Evolutionary conservation across 768 basidiomycete species (phyloP), one percentile per base, ranked within the genome.

Genomic region (Kwoniella newhampshirensis): DNA sequence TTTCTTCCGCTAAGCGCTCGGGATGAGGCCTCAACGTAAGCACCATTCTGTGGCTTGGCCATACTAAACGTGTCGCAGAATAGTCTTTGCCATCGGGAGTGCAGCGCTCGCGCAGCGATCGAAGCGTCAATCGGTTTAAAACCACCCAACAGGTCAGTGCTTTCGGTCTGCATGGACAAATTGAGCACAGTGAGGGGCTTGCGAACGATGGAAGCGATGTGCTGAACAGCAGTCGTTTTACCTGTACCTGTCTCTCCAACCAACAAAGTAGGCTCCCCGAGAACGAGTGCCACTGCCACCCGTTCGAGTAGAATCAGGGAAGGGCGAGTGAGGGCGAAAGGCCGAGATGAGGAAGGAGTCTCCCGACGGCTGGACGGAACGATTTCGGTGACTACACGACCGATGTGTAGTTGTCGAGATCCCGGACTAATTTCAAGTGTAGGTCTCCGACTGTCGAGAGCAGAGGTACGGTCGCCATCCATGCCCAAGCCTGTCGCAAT

Each of bases 171-270:
- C 69, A 93, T 90, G 1, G 91, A 96, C 66, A 98, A 76, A 73
- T 99, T 99, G 55, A 99, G 82, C 0, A 92, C 90, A 52, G 91
- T 82, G 30, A 99, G 82, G 0, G 86, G 85, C 11, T 84, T 83
- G 6, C 81, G 82, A 26, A 96, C 81, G n/a, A 88, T 76, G 1
- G 85, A 81, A 11, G 96, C 87, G 27, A 98, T 81, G 67, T 96
- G 85, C 2, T 91, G 88, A 15, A 99, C 84, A 18, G 85, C 83
- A 50, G 92, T 93, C 0, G 96, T 99, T 77, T 99, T 99, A 13
- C 96, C 96, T 1, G 96, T 99, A n/a, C 96, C 96, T 1, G 96
- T 99, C 79, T 99, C 96, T 43, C 96, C 96, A 0, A 92, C 91
- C 23, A 99, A 82, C 7, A 99, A 82, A 4, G 93, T 80, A 4